Conservation (phyloP, 2,329 filamentous ascomycete species). For the Colletotrichum lindemuthianum region DNA sequence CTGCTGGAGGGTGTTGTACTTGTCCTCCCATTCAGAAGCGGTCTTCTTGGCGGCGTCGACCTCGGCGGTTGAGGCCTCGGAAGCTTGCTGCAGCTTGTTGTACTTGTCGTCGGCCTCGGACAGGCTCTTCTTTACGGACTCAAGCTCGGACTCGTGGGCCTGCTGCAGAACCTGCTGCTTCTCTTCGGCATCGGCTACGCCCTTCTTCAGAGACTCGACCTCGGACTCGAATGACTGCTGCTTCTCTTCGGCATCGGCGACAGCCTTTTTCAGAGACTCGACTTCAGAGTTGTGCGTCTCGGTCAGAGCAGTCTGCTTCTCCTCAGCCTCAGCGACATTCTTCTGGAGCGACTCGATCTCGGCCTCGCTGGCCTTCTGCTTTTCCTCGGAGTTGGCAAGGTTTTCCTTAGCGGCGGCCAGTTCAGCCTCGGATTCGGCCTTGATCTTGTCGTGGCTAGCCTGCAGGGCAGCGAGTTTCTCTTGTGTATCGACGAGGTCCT, state of each 20-base stretch:
- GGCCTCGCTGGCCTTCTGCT: slow-evolving; percentile 37
- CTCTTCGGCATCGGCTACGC: slow-evolving; percentile 44
- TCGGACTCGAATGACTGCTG: slow-evolving; percentile 27
- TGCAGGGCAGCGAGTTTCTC: slow-evolving; percentile 39
- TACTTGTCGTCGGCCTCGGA: slow-evolving; percentile 40
- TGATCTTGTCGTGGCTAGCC: slow-evolving; percentile 41
- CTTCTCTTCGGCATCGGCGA: slow-evolving; percentile 46
- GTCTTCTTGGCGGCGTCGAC: slow-evolving; percentile 42
- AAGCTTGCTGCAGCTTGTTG: slow-evolving; percentile 36
- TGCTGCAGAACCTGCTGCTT: slow-evolving; percentile 40
- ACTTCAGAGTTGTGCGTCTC: slow-evolving; percentile 38
- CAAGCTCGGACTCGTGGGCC: slow-evolving; percentile 29
- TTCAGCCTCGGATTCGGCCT: slow-evolving; percentile 41
- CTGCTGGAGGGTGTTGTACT: slow-evolving; percentile 34
- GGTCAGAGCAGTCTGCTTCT: slow-evolving; percentile 35
- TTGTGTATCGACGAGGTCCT: slow-evolving; percentile 41
- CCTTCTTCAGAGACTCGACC: slow-evolving; percentile 39
- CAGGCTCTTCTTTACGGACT: slow-evolving; percentile 12
- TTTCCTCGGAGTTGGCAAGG: slow-evolving; percentile 39
- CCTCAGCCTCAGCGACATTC: slow-evolving; percentile 39
- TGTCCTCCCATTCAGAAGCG: slow-evolving; percentile 41
- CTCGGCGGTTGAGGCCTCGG: slow-evolving; percentile 44
- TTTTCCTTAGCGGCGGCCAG: slow-evolving; percentile 36
- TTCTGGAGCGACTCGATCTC: slow-evolving; percentile 38
- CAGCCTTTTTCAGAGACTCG: slow-evolving; percentile 42